phyloP scores from a whole-genome alignment of 495 filamentous ascomycete species.

The Tuber magnatum region DNA sequence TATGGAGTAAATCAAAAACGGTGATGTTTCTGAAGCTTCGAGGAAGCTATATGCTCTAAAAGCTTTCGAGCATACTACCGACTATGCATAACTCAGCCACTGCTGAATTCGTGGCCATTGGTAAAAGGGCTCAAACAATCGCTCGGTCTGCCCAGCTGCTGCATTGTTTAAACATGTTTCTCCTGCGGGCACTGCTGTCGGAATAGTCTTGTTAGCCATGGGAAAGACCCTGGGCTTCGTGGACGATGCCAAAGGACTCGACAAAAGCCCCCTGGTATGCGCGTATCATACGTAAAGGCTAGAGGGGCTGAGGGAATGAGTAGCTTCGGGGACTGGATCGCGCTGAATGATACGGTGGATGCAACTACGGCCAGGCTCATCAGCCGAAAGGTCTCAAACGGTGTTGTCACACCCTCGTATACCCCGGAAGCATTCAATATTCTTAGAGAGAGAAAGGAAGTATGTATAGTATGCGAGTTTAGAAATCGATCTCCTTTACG shows the following conservation, averaged over 20 bases:
- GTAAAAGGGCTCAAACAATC: constrained; percentile 92
- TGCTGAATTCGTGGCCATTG: constrained; percentile 88
- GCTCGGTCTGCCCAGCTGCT: constrained; percentile 75
- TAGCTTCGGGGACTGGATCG: constrained; percentile 92
- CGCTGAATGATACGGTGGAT: constrained; percentile 81
- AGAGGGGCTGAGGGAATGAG: constrained; percentile 94
- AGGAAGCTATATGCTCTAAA: constrained; percentile 85
- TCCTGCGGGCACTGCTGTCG: constrained; percentile 90
- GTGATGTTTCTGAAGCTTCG: constrained; percentile 72
- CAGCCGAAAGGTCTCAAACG: constrained; percentile 92
- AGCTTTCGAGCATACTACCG: constrained; percentile 94
- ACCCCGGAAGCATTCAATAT: constrained; percentile 77
- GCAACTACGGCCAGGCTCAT: constrained; percentile 90
- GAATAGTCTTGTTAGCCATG: constrained; percentile 68
- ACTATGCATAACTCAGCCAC: constrained; percentile 90
- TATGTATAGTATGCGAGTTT: constrained; percentile 91
- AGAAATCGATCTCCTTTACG: constrained; percentile 82
- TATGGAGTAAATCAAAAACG: constrained; percentile 75
- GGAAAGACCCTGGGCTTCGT: constrained; percentile 98
- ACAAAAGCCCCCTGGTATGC: constrained; percentile 76
- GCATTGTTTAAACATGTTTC: constrained; percentile 99
- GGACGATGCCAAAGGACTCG: constrained; percentile 81
- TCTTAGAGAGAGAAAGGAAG: constrained; percentile 92
- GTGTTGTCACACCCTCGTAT: constrained; percentile 85
- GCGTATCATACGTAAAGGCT: constrained; percentile 93